phyloP scores from a whole-genome alignment of 1,139 yeast genomes.

The Suhomyces panamericanus region DNA sequence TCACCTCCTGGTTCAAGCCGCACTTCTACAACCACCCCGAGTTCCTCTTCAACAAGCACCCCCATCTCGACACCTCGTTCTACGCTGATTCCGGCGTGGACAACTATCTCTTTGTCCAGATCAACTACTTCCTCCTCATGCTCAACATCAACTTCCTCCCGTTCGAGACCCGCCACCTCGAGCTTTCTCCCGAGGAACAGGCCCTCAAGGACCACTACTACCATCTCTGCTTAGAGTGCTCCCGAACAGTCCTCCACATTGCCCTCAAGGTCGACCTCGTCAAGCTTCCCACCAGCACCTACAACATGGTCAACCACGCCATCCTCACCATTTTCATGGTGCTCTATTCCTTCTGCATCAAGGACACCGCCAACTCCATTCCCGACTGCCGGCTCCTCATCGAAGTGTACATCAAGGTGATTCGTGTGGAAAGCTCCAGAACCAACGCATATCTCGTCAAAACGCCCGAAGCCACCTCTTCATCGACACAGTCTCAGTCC shows the following conservation, averaged over 20 bases:
- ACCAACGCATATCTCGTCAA: not conserved
- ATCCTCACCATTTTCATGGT: slow-evolving; percentile 33
- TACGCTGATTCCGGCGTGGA: slow-evolving; percentile 14
- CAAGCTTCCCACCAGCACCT: slow-evolving; percentile 24
- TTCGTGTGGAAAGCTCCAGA: not conserved
- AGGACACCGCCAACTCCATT: not conserved
- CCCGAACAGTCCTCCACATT: slow-evolving; percentile 35
- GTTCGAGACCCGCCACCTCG: slow-evolving; percentile 16
- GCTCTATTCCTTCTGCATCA: not conserved
- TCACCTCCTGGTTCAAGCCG: slow-evolving; percentile 4
- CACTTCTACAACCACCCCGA: slow-evolving; percentile 5
- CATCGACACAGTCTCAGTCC: no score
- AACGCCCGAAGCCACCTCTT: not conserved
- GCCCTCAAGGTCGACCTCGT: slow-evolving; percentile 22
- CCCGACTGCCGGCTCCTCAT: slow-evolving; percentile 1
- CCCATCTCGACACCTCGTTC: not conserved
- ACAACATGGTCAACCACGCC: slow-evolving; percentile 34
- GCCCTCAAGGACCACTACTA: slow-evolving; percentile 21
- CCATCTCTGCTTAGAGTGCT: slow-evolving; percentile 29
- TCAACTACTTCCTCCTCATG: slow-evolving; percentile 35
- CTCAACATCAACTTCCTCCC: slow-evolving; percentile 36
- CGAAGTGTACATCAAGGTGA: not conserved
- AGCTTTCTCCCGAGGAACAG: slow-evolving; percentile 19
- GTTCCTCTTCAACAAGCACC: slow-evolving; percentile 4
- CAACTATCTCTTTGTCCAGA: slow-evolving; percentile 24